A percentile compares a stretch with the other conserved stretches of the same genome.
These are phyloP conservation scores for Xylariaceae sp. DNA, from an alignment of 2,329 filamentous ascomycete species.

Conservation along the genomic window DNA sequence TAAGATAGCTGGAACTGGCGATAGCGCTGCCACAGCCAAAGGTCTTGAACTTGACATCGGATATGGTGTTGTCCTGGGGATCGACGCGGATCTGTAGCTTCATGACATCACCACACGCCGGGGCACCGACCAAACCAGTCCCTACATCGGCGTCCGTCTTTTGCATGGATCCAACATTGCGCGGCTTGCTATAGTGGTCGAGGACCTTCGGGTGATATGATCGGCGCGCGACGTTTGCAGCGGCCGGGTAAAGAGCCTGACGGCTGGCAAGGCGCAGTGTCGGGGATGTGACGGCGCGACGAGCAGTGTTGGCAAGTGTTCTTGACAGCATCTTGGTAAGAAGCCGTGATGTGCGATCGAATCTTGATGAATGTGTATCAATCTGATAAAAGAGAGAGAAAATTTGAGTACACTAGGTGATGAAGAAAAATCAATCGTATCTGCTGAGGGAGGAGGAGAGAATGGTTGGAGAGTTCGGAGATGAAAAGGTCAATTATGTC, in stretches of 20 bases:
- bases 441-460: conserved; percentile 4
- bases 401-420: neutral
- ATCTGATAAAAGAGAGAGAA: conserved; percentile 2
- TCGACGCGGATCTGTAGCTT: conserved; percentile 88
- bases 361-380: conserved; percentile 1
- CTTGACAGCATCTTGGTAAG: conserved; percentile 49
- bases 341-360: conserved; percentile 6
- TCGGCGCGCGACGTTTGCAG: conserved; percentile 44
- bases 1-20: conserved; percentile 91
- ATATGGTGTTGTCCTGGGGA: conserved; percentile 72
- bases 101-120: conserved; percentile 91
- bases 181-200: conserved; percentile 80
- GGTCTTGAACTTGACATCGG: conserved; percentile 83
- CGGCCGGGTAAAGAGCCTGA: conserved; percentile 45
- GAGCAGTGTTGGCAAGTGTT: conserved; percentile 42
- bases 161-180: conserved; percentile 77
- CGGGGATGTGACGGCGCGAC: conserved; percentile 47
- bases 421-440: neutral
- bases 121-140: conserved; percentile 80
- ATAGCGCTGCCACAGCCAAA: conserved; percentile 86
- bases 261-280: conserved; percentile 44
- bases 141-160: conserved; percentile 74
- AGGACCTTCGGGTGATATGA: conserved; percentile 65
- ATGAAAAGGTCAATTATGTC: conserved; percentile 17
- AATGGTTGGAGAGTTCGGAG: conserved; percentile 11